Conservation (phyloP, 1,284 basidiomycete genomes). For the Bjerkandera adusta region DNA sequence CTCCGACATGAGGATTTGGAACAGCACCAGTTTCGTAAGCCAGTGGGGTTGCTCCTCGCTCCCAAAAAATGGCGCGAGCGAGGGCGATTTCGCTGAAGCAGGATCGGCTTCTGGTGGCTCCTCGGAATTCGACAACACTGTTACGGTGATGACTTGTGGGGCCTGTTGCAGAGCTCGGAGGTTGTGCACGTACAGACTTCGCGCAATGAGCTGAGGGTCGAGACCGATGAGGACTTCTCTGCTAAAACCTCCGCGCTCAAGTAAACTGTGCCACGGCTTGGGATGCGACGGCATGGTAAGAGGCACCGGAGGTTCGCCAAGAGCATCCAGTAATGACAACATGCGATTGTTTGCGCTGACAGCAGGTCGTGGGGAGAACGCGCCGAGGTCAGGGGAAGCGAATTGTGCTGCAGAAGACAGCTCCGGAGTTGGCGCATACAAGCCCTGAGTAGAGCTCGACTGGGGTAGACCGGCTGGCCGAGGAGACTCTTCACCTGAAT, state of each 20-base stretch:
- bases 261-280: conserved; percentile 39
- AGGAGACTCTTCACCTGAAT: conserved; percentile 13
- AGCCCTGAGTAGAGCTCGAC: conserved; percentile 50
- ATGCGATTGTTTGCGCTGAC: conserved; percentile 39
- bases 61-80: conserved; percentile 51
- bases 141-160: conserved; percentile 49
- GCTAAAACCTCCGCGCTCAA: conserved; percentile 69
- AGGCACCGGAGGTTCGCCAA: conserved; percentile 30
- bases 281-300: too few relatives aligned
- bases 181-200: conserved; percentile 60
- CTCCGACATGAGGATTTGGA: conserved; percentile 66
- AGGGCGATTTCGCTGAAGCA: conserved; percentile 7
- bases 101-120: conserved; percentile 11
- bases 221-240: conserved; percentile 58
- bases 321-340: conserved; percentile 44
- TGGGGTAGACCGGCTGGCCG: conserved; percentile 33
- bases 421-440: conserved; percentile 48
- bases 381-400: conserved; percentile 45
- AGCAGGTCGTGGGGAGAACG: conserved; percentile 62
- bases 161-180: conserved; percentile 44
- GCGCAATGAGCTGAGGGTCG: conserved; percentile 55
- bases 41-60: conserved; percentile 72
- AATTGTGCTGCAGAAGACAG: conserved; percentile 26
- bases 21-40: conserved; percentile 68
- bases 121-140: conserved; percentile 38